These are phyloP conservation scores for Myriosclerotinia duriaeana DNA, from an alignment of 2,329 filamentous ascomycete species.

Conservation along the genomic window DNA sequence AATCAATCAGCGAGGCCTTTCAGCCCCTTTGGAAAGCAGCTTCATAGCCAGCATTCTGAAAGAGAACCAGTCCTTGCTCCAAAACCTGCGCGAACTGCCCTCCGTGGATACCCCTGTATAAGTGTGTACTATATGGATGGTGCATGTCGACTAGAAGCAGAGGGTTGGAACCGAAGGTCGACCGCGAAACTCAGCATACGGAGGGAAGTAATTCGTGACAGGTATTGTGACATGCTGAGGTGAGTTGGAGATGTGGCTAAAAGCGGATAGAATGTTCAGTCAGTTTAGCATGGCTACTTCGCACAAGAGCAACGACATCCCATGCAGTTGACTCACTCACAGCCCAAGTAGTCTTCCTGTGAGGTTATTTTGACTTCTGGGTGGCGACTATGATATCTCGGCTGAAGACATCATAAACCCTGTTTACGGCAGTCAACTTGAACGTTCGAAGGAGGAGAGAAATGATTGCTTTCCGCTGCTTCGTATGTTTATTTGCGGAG, in stretches of 20 bases:
- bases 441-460: background rate
- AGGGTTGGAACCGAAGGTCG: background rate
- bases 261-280: background rate
- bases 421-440: background rate
- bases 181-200: background rate
- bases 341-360: background rate
- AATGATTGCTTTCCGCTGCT: background rate
- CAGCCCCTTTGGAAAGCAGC: too few species aligned
- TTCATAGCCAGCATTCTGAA: background rate
- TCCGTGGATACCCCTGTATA: background rate
- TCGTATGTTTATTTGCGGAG: background rate
- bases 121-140: background rate
- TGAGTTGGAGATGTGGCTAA: background rate
- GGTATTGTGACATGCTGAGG: too few species aligned
- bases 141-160: too few species aligned
- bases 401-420: background rate
- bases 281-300: background rate
- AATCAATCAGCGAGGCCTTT: background rate
- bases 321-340: too few species aligned
- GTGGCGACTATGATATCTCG: too few species aligned
- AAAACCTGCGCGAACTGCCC: background rate
- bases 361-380: background rate
- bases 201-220: background rate
- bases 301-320: background rate
- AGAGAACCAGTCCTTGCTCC: background rate